Evolutionary conservation across 768 basidiomycete species (phyloP).

Genomic region (Clitopilus hobsonii): DNA sequence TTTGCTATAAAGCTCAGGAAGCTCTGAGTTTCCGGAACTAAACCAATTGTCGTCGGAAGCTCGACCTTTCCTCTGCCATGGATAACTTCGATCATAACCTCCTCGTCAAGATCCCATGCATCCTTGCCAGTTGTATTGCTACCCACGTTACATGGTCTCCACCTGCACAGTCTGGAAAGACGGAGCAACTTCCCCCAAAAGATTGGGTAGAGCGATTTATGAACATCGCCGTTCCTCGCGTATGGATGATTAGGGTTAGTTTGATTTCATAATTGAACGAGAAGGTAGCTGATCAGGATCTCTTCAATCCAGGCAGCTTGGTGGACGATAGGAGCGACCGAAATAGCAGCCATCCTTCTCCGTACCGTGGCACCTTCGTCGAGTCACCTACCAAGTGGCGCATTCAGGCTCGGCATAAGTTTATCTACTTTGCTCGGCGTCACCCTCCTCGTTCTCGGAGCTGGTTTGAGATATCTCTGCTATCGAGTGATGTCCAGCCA

Average conservation of each 20-base stretch:
- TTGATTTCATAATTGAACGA: too few relatives aligned
- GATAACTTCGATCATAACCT: neutral
- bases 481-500: constrained; percentile 29
- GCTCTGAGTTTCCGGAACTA: too few relatives aligned
- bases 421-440: constrained; percentile 15
- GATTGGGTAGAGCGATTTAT: neutral
- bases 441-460: constrained; percentile 19
- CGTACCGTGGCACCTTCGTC: neutral
- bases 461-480: constrained; percentile 28
- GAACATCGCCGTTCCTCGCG: neutral
- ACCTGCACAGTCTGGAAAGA: neutral
- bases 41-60: neutral
- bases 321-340: neutral
- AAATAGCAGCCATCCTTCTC: neutral
- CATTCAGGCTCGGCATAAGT: neutral
- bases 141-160: neutral
- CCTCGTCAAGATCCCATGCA: neutral
- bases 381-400: neutral
- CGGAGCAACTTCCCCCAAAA: neutral
- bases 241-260: neutral
- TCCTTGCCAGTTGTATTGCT: neutral
- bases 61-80: neutral
- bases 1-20: too few relatives aligned
- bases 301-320: neutral
- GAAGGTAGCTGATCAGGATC: too few relatives aligned